These are phyloP conservation scores for Theileria equi DNA, from an alignment of 169 alveolate species.

Conservation along the genomic window DNA sequence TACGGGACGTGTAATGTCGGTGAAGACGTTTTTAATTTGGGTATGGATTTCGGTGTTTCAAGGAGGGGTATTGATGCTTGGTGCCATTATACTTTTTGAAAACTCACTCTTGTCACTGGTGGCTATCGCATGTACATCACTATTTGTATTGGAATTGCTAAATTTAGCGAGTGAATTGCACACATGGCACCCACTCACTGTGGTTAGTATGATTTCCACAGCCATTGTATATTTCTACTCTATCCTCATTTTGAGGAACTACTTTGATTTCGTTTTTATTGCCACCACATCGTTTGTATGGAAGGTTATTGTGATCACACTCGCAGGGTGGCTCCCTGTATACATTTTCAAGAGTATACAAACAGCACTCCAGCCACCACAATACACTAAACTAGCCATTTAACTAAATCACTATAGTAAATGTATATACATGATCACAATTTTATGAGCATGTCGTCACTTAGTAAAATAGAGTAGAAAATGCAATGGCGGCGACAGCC, in stretches of 20 bases:
- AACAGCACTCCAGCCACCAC: constrained; percentile 84
- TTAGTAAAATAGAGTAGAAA: too few relatives aligned
- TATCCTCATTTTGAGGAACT: constrained; percentile 82
- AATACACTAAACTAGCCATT: constrained; percentile 74
- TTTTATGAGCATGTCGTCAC: too few relatives aligned
- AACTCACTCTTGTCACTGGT: constrained; percentile 88
- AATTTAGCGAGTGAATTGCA: constrained; percentile 91
- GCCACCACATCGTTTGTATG: constrained; percentile 84
- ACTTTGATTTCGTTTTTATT: constrained; percentile 86
- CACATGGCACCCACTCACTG: constrained; percentile 83
- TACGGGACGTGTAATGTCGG: constrained; percentile 90
- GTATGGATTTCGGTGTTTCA: constrained; percentile 90
- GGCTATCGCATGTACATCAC: constrained; percentile 93
- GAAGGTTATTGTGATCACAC: constrained; percentile 84
- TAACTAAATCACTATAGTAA: too few relatives aligned
- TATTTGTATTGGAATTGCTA: constrained; percentile 90
- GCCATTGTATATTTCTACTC: constrained; percentile 80
- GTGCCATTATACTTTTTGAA: constrained; percentile 88
- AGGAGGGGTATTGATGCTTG: constrained; percentile 94
- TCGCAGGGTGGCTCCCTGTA: constrained; percentile 90
- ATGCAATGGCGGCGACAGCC: too few relatives aligned
- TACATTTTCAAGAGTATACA: constrained; percentile 78
- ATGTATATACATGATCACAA: too few relatives aligned
- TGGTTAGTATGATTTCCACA: constrained; percentile 77
- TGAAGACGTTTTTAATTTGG: constrained; percentile 93